Base-by-base conservation (phyloP, 2,329 filamentous ascomycete species). In the Pestalotiopsis sp. region DNA sequence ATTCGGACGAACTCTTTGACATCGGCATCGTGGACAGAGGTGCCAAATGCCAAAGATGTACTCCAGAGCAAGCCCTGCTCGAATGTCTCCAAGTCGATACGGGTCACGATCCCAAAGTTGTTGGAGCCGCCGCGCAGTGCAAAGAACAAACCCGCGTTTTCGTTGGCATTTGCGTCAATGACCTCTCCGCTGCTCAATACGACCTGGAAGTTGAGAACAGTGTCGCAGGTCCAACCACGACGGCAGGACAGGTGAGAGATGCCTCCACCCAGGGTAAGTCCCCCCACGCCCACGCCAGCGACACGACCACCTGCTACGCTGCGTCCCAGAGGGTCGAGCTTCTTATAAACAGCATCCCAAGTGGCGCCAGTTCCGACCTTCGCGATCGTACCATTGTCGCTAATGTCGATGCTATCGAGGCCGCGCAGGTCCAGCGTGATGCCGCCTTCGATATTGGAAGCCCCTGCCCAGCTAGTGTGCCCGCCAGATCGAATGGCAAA, bases 401-500 rank as follows among this genome's bases (percentile, higher is more conserved):
- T 76, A 12, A 83, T 71, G 0, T 68, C 70, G 31, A 85, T 73
- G 9, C 73, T 57, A 66, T 81, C 80, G 7, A 87, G 76, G 4
- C 73, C 71, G 9, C 76, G 75, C n/a, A 87, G 73, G 68, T 84
- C 82, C 64, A 88, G 76, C 3, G 81, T 80, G 3, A 85, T 74
- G 13, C 83, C 80, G 14, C 72, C 72, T 4, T 76, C 72, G 67
- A 80, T 80, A 72, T 80, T 88, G 11, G 83, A 82, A 1, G 80
- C 79, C 3, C 80, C 81, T 0, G 80, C 76, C 69, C 83, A 85
- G 3, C 82, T 78, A 2, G 81, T 82, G 75, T 88, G 86, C 0
- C 87, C 86, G n/a, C 86, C 85, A 59, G 81, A 79, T 45, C 84
- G 84, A 68, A 86, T 80, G 3, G 85, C 82, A 75, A 89, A 89